These are phyloP conservation scores for Rhodotorula graminis DNA, from an alignment of 768 basidiomycete species.

Conservation along the genomic window DNA sequence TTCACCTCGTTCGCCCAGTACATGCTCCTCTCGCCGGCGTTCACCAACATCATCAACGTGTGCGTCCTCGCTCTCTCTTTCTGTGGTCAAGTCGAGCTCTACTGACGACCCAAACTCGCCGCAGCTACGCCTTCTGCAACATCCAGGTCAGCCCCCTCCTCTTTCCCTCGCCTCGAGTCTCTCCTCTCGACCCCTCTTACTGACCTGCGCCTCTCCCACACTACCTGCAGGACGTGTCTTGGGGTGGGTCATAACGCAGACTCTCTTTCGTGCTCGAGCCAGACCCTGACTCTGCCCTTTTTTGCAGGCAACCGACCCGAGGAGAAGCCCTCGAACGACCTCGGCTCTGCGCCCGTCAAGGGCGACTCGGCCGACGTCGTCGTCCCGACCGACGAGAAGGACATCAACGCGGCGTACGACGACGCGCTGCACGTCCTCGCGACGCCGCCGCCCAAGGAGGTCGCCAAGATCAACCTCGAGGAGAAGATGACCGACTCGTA, in stretches of 20 bases:
- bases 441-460: slow-evolving; percentile 42
- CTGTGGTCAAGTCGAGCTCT: slow-evolving; percentile 30
- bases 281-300: too few relatives aligned
- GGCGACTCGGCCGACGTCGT: slow-evolving; percentile 55
- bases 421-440: slow-evolving; percentile 65
- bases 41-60: slow-evolving; percentile 52
- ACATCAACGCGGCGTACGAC: slow-evolving; percentile 78
- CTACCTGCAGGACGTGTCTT: background rate
- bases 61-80: too few relatives aligned
- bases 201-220: too few relatives aligned
- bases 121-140: too few relatives aligned
- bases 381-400: slow-evolving; percentile 79
- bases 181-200: too few relatives aligned
- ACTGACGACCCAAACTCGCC: too few relatives aligned
- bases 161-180: too few relatives aligned
- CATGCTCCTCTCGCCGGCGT: slow-evolving; percentile 54
- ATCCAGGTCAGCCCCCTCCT: too few relatives aligned
- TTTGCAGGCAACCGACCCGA: slow-evolving; percentile 68
- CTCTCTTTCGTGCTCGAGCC: background rate
- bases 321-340: slow-evolving; percentile 70
- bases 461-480: slow-evolving; percentile 55
- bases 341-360: slow-evolving; percentile 46
- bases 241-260: background rate
- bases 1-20: slow-evolving; percentile 86
- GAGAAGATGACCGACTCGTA: slow-evolving; percentile 77